Conservation (phyloP, 179 eudicot species). For the Sideroxylon spinosum region DNA sequence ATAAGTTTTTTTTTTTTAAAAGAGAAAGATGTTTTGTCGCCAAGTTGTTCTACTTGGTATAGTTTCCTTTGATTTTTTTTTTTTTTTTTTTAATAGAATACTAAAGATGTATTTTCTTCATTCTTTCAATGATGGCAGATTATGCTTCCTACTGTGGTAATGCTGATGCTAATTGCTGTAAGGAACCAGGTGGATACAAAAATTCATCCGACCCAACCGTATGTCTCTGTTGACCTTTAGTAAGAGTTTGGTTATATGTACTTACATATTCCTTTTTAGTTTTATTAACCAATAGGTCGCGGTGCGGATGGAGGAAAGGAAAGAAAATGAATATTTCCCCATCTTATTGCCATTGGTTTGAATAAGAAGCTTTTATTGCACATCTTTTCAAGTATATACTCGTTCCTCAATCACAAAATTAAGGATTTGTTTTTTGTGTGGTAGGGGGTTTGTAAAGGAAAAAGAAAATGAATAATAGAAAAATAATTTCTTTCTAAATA, state of each 20-base stretch:
- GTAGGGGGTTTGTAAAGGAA: not conserved
- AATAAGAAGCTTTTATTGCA: not conserved
- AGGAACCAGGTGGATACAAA: conserved; percentile 80
- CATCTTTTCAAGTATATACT: not conserved
- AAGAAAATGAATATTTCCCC: not conserved
- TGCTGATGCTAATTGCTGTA: conserved; percentile 94
- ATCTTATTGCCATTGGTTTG: not conserved
- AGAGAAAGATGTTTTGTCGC: not conserved
- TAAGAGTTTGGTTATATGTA: not conserved
- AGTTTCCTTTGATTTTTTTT: not conserved
- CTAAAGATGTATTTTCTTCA: not conserved
- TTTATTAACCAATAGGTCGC: not conserved
- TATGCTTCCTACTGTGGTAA: conserved; percentile 79
- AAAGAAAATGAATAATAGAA: not conserved
- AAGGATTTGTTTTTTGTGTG: not conserved
- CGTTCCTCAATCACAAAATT: not conserved
- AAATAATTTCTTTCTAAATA: not conserved
- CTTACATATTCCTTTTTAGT: not conserved
- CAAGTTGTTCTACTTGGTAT: not conserved
- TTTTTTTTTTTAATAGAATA: not conserved
- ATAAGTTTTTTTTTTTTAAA: not conserved
- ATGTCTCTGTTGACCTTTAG: conserved; percentile 34
- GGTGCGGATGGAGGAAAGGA: not conserved
- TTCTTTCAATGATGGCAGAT: conserved; percentile 43
- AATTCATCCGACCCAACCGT: conserved; percentile 84